These are phyloP conservation scores for Allium sativum DNA, from an alignment of 106 monocot genomes.

Conservation along the genomic window DNA sequence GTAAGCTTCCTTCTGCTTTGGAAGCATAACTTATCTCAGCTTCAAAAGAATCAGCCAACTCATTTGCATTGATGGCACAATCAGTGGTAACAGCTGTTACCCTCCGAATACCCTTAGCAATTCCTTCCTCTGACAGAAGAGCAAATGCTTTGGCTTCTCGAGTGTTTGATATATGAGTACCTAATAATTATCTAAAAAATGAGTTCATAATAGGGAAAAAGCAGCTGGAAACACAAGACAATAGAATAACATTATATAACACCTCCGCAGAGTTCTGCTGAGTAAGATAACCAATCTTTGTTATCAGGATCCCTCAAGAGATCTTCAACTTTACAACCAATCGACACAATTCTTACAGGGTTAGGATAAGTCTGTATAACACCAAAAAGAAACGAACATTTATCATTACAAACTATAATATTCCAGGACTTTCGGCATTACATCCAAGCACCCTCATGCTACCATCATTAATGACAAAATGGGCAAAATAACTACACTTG, in stretches of 20 bases:
- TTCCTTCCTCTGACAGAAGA: constrained; percentile 91
- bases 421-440: no score
- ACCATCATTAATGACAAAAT: no score
- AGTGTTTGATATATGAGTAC: constrained; percentile 92
- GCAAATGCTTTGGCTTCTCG: constrained; percentile 94
- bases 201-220: constrained; percentile 2
- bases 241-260: background rate
- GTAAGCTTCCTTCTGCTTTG: constrained; percentile 40
- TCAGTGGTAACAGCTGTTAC: constrained; percentile 88
- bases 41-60: constrained; percentile 55
- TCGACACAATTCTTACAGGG: constrained; percentile 86
- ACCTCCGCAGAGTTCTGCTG: constrained; percentile 98
- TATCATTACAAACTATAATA: no score
- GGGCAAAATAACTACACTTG: no score
- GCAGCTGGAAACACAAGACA: background rate
- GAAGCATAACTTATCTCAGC: constrained; percentile 49
- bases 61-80: constrained; percentile 55
- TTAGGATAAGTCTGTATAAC: constrained; percentile 74
- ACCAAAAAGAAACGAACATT: background rate
- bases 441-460: no score
- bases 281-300: constrained; percentile 75
- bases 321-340: constrained; percentile 82
- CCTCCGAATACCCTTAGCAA: constrained; percentile 92
- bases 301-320: constrained; percentile 56
- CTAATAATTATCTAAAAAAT: constrained; percentile 21